Evolutionary conservation across 2,329 filamentous ascomycete genomes (phyloP), one percentile per base, ranked within the genome.

Genomic region (Paraconiothyrium sp.): DNA sequence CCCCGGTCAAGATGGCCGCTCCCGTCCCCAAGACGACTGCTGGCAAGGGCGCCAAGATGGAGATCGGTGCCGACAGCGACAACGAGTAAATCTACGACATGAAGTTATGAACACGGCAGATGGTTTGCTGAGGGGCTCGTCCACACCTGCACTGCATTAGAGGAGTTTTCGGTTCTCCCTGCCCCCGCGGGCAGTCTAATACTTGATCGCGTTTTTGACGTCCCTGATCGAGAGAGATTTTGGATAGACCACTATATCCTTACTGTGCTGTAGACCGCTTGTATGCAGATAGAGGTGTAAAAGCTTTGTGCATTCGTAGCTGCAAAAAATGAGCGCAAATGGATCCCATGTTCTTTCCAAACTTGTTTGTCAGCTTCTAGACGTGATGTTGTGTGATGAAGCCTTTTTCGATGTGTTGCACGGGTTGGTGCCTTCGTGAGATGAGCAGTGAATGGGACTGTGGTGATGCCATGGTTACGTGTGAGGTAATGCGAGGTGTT

Each of bases 1-100:
- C 84, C 51, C 86, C 86, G 6, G 68, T 78, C 59, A 83, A 84
- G 78, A 68, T 83, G 13, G 30, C 65, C 9, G 68, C 76, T 14
- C 71, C 74, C 3, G 69, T 65, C 32, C 67, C 67, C 20, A 72
- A 75, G 68, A 46, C 60, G 54, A 72, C 71, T 49, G 70, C 71
- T 60, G 72, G 73, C 46, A 73, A 74, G 64, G 67, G 64, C 51
- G 72, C 71, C 24, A 78, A 76, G 71, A 78, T 78, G 76, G 70
- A 73, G 63, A 63, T 76, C 49, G 73, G 73, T 35, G 64, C 71
- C 39, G 72, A 76, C 56, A 73, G 68, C 58, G 73, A 74, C 64
- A 70, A 70, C 57, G 70, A 75, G 65, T 74, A 34, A 74, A 65
- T n/a, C n/a, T 4, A 24, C 27, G 54, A 37, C 22, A 56, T 43